Conservation (phyloP, 176 grass and related monocot genomes). For the Puccinellia tenuiflora region DNA sequence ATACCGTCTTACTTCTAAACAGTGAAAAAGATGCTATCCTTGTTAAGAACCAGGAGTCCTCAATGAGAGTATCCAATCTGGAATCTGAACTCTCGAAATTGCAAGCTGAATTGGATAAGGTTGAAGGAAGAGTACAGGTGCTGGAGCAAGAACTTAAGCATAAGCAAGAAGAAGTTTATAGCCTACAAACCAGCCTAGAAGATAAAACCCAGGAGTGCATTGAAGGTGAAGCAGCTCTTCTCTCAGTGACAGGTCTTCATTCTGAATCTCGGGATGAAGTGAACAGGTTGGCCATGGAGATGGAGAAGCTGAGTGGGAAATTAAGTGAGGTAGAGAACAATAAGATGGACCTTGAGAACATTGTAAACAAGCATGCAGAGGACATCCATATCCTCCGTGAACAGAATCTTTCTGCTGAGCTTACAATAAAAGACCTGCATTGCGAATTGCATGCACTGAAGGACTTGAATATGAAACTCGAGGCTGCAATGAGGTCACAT, state of each 20-base stretch:
- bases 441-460: constrained; percentile 48
- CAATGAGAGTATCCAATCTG: constrained; percentile 22
- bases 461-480: constrained; percentile 55
- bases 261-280: constrained; percentile 40
- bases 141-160: constrained; percentile 40
- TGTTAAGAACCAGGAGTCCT: constrained; percentile 32
- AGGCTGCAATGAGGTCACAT: constrained; percentile 50
- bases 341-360: constrained; percentile 56
- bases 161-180: constrained; percentile 45
- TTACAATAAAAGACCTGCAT: constrained; percentile 46
- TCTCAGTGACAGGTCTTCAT: constrained; percentile 30
- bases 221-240: constrained; percentile 38
- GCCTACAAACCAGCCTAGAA: constrained; percentile 35
- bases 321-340: constrained; percentile 47
- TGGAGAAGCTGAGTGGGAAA: constrained; percentile 42
- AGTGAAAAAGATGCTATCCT: constrained; percentile 33
- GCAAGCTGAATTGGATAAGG: constrained; percentile 44
- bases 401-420: constrained; percentile 35
- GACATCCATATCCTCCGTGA: constrained; percentile 40
- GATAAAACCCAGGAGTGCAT: constrained; percentile 29
- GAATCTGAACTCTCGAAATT: constrained; percentile 36
- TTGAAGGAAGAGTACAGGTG: constrained; percentile 38
- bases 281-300: constrained; percentile 31
- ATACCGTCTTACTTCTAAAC: constrained; percentile 33
- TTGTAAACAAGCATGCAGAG: constrained; percentile 31